These are phyloP conservation scores for Pelargonium nanum DNA, from an alignment of 345 rosid species.

Conservation along the genomic window DNA sequence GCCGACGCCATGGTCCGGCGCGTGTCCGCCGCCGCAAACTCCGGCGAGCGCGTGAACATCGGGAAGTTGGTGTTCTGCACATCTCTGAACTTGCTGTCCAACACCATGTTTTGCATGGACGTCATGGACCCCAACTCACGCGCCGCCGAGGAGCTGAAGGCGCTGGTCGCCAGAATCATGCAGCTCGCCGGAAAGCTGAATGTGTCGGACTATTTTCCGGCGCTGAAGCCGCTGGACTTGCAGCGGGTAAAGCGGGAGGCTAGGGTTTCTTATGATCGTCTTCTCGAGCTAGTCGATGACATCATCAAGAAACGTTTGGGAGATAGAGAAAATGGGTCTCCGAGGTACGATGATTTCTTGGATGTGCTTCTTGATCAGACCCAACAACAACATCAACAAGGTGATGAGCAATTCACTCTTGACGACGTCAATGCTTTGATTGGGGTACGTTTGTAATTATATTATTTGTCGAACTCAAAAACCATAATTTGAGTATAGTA, in stretches of 20 bases:
- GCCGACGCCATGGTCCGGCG: conserved; percentile 9
- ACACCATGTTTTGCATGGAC: conserved; percentile 17
- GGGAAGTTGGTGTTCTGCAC: conserved; percentile 13
- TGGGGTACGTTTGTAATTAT: conserved; percentile 6
- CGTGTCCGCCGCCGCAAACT: neutral
- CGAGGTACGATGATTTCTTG: neutral
- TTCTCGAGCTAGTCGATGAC: conserved; percentile 10
- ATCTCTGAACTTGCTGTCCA: conserved; percentile 17
- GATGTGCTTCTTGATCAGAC: neutral
- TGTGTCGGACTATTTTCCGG: conserved; percentile 29
- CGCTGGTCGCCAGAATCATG: conserved; percentile 5
- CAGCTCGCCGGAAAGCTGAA: conserved; percentile 24
- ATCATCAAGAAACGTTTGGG: conserved; percentile 15
- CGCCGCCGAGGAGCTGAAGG: conserved; percentile 9
- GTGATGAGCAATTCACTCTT: neutral
- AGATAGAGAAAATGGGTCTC: conserved; percentile 3
- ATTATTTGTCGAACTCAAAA: conserved; percentile 3
- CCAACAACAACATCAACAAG: neutral
- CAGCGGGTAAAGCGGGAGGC: conserved; percentile 19
- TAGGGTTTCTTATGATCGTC: neutral
- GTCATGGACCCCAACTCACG: conserved; percentile 5
- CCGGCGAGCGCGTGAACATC: conserved; percentile 4
- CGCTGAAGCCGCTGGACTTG: conserved; percentile 18
- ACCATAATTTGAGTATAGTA: neutral
- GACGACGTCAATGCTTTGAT: conserved; percentile 13